These are phyloP conservation scores for Alternaria longipes DNA, from an alignment of 2,329 filamentous ascomycete species.

Conservation along the genomic window DNA sequence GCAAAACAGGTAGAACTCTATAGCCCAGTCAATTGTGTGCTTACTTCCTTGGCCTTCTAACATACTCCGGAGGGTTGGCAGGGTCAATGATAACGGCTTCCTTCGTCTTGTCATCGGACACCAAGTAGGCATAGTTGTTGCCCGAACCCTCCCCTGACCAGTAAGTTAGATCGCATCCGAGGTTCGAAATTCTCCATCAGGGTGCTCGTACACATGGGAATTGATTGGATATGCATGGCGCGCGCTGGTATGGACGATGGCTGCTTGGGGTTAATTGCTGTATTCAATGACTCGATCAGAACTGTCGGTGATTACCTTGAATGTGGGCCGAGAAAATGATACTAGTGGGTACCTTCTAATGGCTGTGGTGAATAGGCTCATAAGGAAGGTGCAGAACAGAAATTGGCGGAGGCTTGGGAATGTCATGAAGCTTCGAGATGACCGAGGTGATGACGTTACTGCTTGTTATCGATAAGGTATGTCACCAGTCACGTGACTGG, in stretches of 20 bases:
- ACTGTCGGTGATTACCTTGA: slow-evolving; percentile 8
- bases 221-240: slow-evolving; percentile 85
- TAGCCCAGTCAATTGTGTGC: neutral
- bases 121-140: slow-evolving; percentile 83
- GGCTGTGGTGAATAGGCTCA: slow-evolving; percentile 44
- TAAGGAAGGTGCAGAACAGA: slow-evolving; percentile 41
- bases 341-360: slow-evolving; percentile 38
- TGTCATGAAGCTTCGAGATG: slow-evolving; percentile 57
- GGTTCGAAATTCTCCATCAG: slow-evolving; percentile 12
- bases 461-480: slow-evolving; percentile 6
- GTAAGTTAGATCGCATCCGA: slow-evolving; percentile 5
- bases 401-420: slow-evolving; percentile 58
- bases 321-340: slow-evolving; percentile 30
- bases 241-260: slow-evolving; percentile 45
- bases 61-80: slow-evolving; percentile 79
- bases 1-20: slow-evolving; percentile 71
- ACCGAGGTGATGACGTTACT: slow-evolving; percentile 35
- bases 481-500: neutral
- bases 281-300: neutral
- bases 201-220: slow-evolving; percentile 78
- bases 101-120: slow-evolving; percentile 60
- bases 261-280: slow-evolving; percentile 38
- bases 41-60: neutral
- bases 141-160: slow-evolving; percentile 75
- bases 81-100: slow-evolving; percentile 76